Conservation (phyloP, 139 green algal genomes). For the Volvox africanus region DNA sequence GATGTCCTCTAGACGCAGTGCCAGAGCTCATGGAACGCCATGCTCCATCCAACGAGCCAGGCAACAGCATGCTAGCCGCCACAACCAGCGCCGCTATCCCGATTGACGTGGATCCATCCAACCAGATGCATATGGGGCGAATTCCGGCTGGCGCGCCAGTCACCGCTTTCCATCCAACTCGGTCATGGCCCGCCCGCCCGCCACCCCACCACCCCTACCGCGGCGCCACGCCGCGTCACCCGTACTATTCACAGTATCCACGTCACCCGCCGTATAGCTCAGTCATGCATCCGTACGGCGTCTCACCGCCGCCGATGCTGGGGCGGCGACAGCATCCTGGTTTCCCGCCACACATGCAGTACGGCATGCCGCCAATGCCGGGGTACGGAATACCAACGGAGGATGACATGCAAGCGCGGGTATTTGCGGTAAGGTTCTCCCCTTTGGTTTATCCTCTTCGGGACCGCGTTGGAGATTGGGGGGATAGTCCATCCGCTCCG, state of each 20-base stretch:
- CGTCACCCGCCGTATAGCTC: conserved; percentile 1
- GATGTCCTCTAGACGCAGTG: not conserved
- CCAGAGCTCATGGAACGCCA: not conserved
- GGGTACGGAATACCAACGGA: not conserved
- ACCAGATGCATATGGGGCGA: not conserved
- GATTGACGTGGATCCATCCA: not conserved
- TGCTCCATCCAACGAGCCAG: not conserved
- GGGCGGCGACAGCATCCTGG: not conserved
- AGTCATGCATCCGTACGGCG: not conserved
- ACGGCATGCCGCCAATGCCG: not conserved
- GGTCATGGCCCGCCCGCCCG: not conserved
- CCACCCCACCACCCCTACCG: conserved; percentile 28
- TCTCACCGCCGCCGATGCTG: not conserved
- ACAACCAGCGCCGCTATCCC: not conserved
- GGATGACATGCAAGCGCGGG: not conserved
- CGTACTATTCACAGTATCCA: not conserved
- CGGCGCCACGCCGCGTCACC: not conserved
- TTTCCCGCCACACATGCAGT: conserved; percentile 11
- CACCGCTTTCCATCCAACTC: not conserved
- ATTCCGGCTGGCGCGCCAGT: not conserved
- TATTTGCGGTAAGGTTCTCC: not conserved
- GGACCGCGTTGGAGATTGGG: too few species aligned
- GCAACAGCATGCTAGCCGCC: not conserved
- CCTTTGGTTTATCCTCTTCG: too few species aligned
- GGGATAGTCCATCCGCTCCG: too few species aligned